Conservation (phyloP, 768 basidiomycete genomes). For the Baorangia bicolor region DNA sequence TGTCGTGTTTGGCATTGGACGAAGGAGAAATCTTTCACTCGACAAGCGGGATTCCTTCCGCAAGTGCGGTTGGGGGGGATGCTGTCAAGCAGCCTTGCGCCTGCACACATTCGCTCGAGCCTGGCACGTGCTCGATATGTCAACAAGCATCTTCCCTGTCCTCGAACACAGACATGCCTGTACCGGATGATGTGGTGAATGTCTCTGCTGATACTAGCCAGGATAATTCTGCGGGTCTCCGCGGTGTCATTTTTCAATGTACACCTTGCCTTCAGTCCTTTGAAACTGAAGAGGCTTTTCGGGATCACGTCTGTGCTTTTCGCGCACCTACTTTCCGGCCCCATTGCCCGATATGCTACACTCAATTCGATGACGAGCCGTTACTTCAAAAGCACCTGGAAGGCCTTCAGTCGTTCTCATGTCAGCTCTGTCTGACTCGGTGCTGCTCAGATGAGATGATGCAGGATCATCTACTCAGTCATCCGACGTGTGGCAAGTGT, state of each 20-base stretch:
- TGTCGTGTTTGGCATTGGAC: slow-evolving; percentile 2
- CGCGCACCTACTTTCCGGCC: slow-evolving; percentile 8
- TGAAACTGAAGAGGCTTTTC: slow-evolving; percentile 8
- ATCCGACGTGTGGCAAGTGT: slow-evolving; percentile 27
- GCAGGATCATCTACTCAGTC: slow-evolving; percentile 24
- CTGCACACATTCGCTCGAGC: neutral
- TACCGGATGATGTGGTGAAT: neutral
- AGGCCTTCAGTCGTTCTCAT: slow-evolving; percentile 11
- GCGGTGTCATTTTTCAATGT: slow-evolving; percentile 6
- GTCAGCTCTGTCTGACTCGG: slow-evolving; percentile 19
- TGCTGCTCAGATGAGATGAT: slow-evolving; percentile 27
- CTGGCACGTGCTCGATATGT: slow-evolving; percentile 9
- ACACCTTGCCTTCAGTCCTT: slow-evolving; percentile 16
- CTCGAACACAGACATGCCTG: neutral
- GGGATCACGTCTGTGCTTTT: slow-evolving; percentile 15
- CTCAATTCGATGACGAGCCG: slow-evolving; percentile 20
- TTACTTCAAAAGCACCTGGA: slow-evolving; percentile 21
- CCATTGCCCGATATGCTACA: slow-evolving; percentile 24
- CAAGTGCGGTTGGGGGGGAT: neutral
- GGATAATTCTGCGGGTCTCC: neutral
- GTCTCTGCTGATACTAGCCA: neutral
- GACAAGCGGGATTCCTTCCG: neutral
- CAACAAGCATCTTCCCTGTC: neutral
- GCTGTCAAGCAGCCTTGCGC: neutral
- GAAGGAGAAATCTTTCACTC: slow-evolving; percentile 12